phyloP scores from a whole-genome alignment of 2,329 filamentous ascomycete species.

The Nemania sp. region DNA sequence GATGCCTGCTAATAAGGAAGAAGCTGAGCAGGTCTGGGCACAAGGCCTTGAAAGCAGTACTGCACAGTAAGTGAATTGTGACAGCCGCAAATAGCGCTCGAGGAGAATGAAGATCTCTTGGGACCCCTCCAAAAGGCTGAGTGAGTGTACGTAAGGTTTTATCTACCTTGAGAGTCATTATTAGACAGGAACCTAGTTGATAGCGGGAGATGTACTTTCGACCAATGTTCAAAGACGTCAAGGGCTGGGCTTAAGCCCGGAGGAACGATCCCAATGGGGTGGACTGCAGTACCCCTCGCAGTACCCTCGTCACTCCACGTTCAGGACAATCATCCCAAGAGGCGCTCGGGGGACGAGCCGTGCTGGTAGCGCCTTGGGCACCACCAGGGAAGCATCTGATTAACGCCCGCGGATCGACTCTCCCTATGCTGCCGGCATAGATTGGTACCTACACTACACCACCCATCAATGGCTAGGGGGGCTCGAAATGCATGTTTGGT shows the following conservation, averaged over 20 bases:
- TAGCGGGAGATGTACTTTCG: constrained; percentile 28
- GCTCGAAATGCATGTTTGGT: constrained; percentile 33
- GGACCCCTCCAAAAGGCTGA: constrained; percentile 32
- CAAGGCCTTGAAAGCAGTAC: constrained; percentile 1
- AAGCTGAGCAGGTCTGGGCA: constrained; percentile 20
- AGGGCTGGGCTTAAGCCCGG: constrained; percentile 36
- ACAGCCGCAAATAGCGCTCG: constrained; percentile 33
- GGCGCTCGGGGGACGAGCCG: constrained; percentile 35
- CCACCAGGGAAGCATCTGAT: constrained; percentile 28
- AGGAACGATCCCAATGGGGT: constrained; percentile 34
- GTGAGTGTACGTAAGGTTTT: constrained; percentile 29
- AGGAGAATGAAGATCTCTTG: constrained; percentile 30
- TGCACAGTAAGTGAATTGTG: constrained; percentile 16
- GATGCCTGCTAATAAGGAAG: constrained; percentile 30
- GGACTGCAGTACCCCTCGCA: constrained; percentile 30
- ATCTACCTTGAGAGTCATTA: constrained; percentile 20
- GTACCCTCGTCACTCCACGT: constrained; percentile 33
- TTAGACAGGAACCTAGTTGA: constrained; percentile 29
- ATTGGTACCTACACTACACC: constrained; percentile 26
- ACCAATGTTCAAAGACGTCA: constrained; percentile 34
- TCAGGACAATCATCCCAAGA: constrained; percentile 30
- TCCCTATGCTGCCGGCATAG: constrained; percentile 33
- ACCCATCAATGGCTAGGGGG: constrained; percentile 31
- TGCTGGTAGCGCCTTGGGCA: constrained; percentile 34
- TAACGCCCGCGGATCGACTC: constrained; percentile 31